Conservation (phyloP, 495 filamentous ascomycete genomes). For the Aspergillus sclerotiicarbonarius region DNA sequence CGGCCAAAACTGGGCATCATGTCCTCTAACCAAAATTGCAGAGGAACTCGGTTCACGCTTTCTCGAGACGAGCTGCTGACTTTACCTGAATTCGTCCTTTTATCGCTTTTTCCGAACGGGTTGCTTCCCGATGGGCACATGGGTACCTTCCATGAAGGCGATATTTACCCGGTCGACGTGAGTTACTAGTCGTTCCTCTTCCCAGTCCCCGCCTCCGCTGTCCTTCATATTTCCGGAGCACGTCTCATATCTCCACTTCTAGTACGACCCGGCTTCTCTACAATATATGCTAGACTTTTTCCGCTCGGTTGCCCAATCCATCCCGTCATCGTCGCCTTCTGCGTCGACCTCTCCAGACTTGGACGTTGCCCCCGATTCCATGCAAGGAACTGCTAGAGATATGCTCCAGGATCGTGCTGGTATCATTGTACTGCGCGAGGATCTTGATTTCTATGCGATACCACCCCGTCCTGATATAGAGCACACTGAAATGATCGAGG, state of each 20-base stretch:
- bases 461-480: conserved; percentile 84
- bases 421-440: conserved; percentile 95
- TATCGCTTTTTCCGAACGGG: conserved; percentile 97
- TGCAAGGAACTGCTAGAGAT: conserved; percentile 66
- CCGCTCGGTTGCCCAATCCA: conserved; percentile 89
- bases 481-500: conserved; percentile 88
- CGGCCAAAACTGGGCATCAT: conserved; percentile 2
- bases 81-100: conserved; percentile 93
- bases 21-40: conserved; percentile 34
- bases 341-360: conserved; percentile 58
- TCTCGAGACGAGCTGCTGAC: conserved; percentile 94
- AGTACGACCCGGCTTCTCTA: conserved; percentile 95
- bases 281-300: conserved; percentile 99
- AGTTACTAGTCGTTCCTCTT: conserved; percentile 34
- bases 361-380: conserved; percentile 66
- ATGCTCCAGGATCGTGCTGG: conserved; percentile 88
- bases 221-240: conserved; percentile 41
- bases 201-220: background rate
- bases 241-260: conserved; percentile 54
- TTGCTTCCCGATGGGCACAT: conserved; percentile 96
- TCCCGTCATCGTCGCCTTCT: conserved; percentile 68
- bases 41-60: conserved; percentile 87
- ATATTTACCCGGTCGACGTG: conserved; percentile 96
- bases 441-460: conserved; percentile 96
- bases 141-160: conserved; percentile 87